Conservation (phyloP, 768 basidiomycete genomes). For the Kwoniella sp. region DNA sequence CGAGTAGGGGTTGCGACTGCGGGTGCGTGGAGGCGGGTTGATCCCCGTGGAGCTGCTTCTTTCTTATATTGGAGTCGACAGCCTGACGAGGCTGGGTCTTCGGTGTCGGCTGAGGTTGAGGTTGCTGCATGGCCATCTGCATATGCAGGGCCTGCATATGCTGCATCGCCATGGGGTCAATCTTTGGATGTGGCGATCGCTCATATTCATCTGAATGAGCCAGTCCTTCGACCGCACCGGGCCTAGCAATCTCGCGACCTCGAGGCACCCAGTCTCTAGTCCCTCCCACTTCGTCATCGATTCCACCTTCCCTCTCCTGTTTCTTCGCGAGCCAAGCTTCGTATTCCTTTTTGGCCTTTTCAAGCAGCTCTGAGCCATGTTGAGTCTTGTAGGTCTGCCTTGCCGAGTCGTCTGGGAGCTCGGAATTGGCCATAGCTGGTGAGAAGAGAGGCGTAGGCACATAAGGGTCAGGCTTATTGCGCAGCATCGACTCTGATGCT, state of each 20-base stretch:
- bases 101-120: neutral
- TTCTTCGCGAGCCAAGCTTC: conserved; percentile 42
- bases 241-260: conserved; percentile 30
- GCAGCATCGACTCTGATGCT: conserved; percentile 29
- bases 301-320: conserved; percentile 40
- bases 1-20: neutral
- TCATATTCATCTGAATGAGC: conserved; percentile 23
- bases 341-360: conserved; percentile 43
- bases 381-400: conserved; percentile 19
- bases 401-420: conserved; percentile 8
- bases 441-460: conserved; percentile 36
- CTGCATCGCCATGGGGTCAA: conserved; percentile 11
- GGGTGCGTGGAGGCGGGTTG: neutral
- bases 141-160: conserved; percentile 10
- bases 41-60: neutral
- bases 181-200: conserved; percentile 1
- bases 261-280: conserved; percentile 37
- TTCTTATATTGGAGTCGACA: neutral
- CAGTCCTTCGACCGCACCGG: conserved; percentile 28
- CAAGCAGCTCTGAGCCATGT: conserved; percentile 20
- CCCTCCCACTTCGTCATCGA: conserved; percentile 25
- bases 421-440: conserved; percentile 10
- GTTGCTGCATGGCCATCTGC: conserved; percentile 4
- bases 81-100: neutral
- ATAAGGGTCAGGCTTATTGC: conserved; percentile 43